Conservation (phyloP, 306 rosid genomes). For the Trifolium repens region DNA sequence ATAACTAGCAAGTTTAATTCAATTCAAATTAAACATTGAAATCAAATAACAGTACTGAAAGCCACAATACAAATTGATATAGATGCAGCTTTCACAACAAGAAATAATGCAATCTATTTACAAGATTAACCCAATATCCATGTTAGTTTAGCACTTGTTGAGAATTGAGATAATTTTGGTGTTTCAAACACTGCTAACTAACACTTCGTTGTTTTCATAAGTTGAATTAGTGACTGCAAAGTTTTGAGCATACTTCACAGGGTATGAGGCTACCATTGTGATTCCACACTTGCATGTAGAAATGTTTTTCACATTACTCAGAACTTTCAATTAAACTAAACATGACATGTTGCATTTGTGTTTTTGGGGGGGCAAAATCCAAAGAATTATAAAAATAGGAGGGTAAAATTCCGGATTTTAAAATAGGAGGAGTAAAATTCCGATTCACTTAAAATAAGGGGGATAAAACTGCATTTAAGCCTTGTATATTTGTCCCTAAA, state of each 20-base stretch:
- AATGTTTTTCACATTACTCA: conserved; percentile 47
- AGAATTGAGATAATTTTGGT: neutral
- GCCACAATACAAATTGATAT: conserved; percentile 29
- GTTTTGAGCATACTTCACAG: conserved; percentile 59
- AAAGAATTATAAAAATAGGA: no score
- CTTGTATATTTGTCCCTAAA: no score
- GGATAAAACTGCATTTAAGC: no score
- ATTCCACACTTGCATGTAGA: conserved; percentile 80
- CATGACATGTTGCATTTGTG: no score
- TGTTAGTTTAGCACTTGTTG: conserved; percentile 18
- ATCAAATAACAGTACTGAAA: conserved; percentile 37
- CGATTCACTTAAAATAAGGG: no score
- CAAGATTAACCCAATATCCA: conserved; percentile 36
- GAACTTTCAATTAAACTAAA: no score
- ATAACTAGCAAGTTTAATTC: conserved; percentile 16
- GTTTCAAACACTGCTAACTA: conserved; percentile 54
- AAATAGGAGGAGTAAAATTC: no score
- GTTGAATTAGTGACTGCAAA: conserved; percentile 32
- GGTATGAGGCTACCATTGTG: conserved; percentile 78
- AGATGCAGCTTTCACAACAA: conserved; percentile 33
- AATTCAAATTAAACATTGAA: conserved; percentile 36
- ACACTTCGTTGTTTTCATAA: conserved; percentile 32
- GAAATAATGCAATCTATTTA: conserved; percentile 31
- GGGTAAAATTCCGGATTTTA: no score
- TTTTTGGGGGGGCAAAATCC: no score